Evolutionary conservation across 2,329 filamentous ascomycete species (phyloP), one percentile per base, ranked within the genome.

Genomic region (Penicillium sp.): DNA sequence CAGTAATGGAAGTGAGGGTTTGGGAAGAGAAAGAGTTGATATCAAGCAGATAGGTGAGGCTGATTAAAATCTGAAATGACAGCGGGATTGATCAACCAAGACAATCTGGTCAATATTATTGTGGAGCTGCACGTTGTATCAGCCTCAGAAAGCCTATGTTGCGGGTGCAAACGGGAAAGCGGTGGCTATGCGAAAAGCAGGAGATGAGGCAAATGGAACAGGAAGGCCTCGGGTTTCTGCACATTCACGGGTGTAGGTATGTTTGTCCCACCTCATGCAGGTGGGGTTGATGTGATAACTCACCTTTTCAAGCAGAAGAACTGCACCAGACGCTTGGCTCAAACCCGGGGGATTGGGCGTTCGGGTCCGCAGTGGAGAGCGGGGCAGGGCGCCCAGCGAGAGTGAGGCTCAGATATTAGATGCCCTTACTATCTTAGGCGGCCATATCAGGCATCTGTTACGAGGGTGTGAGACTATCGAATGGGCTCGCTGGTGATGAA

Each of bases 111-210:
- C 16, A 49, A 26, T 41, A 5, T 33, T 49, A 21, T 35, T 24
- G 29, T 48, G 29, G 29, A 37, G 13, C 31, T 48, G 47, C 21
- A 13, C 11, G 24, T 24, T 24, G 26, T 31, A 22, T 53, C 11
- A 49, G 47, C 26, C 22, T 48, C 21, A n/a, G 21, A 26, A 39
- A 16, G 33, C 22, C 19, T 13, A 43, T 19, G 19, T 44, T 31
- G 45, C 45, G 21, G 24, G 47, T 49, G 47, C 52, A 54, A 54
- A 48, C 45, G 52, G 47, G n/a, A 54, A 44, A 48, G 45, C 45
- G 37, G 45, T 54, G 19, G 45, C 45, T 31, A 21, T 21, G 26
- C 7, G 33, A 5, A 13, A 27, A 37, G 52, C 35, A 49, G 41
- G 24, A 29, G 14, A 37, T 21, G 21, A 46, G n/a, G 21, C 24